A percentile compares a stretch with the other conserved stretches of the same genome.
Evolutionary conservation across 2,329 filamentous ascomycete genomes (phyloP).

Genomic region (Trichoderma koningii): DNA sequence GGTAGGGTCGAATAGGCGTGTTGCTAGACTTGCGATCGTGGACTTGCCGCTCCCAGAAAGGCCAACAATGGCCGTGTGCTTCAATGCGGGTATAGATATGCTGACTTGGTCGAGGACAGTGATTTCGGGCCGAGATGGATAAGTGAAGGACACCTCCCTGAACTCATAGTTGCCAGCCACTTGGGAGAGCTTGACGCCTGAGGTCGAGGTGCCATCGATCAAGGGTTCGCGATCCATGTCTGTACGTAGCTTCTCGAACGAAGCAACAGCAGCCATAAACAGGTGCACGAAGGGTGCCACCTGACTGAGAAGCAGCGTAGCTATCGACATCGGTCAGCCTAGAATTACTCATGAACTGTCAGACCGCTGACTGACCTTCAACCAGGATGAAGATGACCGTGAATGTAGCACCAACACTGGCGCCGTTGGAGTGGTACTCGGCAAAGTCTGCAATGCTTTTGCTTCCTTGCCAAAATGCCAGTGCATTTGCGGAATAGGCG

Average conservation of each 20-base stretch:
- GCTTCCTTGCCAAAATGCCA: conserved; percentile 68
- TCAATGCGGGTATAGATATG: conserved; percentile 57
- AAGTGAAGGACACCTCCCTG: conserved; percentile 42
- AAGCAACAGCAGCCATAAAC: conserved; percentile 55
- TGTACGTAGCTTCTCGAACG: conserved; percentile 55
- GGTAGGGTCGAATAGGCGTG: conserved; percentile 63
- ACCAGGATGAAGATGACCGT: conserved; percentile 58
- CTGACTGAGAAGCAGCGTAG: conserved; percentile 59
- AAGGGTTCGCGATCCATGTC: conserved; percentile 54
- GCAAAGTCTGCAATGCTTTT: conserved; percentile 39
- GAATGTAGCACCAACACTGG: conserved; percentile 51
- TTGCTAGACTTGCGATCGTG: conserved; percentile 65
- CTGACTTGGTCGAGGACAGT: conserved; percentile 55
- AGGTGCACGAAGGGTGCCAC: conserved; percentile 61
- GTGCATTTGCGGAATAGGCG: conserved; percentile 63
- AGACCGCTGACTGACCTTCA: conserved; percentile 42
- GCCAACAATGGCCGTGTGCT: conserved; percentile 70
- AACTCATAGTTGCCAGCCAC: conserved; percentile 33
- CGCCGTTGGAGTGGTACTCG: conserved; percentile 39
- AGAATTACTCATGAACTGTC: not conserved
- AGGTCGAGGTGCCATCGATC: conserved; percentile 43
- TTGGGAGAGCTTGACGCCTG: conserved; percentile 43
- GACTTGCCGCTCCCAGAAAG: conserved; percentile 69
- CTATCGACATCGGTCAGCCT: conserved; percentile 32
- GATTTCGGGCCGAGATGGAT: conserved; percentile 50